phyloP scores from a whole-genome alignment of 2,329 filamentous ascomycete genomes.

The Aureobasidium sp. region DNA sequence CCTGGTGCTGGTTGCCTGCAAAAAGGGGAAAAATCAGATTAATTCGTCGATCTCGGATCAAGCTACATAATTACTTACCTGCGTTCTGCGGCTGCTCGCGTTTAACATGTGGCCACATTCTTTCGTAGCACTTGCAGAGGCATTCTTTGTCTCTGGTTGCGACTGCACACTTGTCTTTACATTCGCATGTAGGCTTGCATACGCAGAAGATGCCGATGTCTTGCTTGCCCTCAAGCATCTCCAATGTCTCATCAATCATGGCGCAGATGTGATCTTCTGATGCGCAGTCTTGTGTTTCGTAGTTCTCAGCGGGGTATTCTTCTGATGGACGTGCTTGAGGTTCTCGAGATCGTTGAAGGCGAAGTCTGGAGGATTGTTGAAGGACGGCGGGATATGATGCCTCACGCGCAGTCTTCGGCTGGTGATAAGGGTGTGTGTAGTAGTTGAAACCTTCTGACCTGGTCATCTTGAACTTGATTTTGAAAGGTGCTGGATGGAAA shows the following conservation, averaged over 20 bases:
- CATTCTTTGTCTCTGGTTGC: background rate
- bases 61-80: background rate
- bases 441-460: background rate
- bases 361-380: background rate
- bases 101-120: background rate
- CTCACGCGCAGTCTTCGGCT: background rate
- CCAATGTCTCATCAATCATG: background rate
- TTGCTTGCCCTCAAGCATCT: background rate
- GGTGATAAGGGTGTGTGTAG: background rate
- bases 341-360: background rate
- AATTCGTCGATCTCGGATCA: background rate
- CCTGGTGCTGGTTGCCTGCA: background rate
- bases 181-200: background rate
- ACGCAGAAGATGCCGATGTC: background rate
- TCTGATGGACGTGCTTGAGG: background rate
- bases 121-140: background rate
- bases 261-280: background rate
- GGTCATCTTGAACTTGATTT: background rate
- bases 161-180: background rate
- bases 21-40: background rate
- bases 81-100: background rate
- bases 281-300: background rate
- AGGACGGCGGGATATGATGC: background rate
- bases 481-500: background rate
- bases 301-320: background rate